A percentile compares a stretch with the other conserved stretches of the same genome.
These are phyloP conservation scores for Nakazawaea peltata DNA, from an alignment of 805 yeast genomes.

Conservation along the genomic window DNA sequence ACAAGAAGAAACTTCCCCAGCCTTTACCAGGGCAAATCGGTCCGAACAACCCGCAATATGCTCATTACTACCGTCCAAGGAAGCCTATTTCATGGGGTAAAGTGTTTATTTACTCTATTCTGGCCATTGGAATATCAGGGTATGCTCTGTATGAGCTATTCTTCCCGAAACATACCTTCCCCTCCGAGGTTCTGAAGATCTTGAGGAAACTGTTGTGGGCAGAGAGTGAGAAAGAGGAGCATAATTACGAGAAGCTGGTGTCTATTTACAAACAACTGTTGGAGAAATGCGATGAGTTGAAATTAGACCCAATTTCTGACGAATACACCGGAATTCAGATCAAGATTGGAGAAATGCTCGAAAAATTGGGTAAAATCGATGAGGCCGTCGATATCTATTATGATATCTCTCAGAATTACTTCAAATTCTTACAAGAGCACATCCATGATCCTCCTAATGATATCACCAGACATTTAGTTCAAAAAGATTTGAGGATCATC, in stretches of 20 bases:
- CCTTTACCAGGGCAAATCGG: slow-evolving; percentile 9
- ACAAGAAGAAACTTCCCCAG: slow-evolving; percentile 1
- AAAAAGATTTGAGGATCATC: slow-evolving; percentile 63
- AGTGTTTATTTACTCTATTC: slow-evolving; percentile 12
- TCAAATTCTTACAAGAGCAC: slow-evolving; percentile 35
- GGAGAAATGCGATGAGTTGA: slow-evolving; percentile 46
- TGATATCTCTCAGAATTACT: slow-evolving; percentile 54
- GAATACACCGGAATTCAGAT: slow-evolving; percentile 89
- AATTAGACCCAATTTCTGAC: slow-evolving; percentile 53
- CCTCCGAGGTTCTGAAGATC: slow-evolving; percentile 59
- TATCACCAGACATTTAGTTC: slow-evolving; percentile 50
- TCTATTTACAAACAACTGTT: slow-evolving; percentile 69
- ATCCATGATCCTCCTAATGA: slow-evolving; percentile 28
- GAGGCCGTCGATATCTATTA: slow-evolving; percentile 64
- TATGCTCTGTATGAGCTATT: slow-evolving; percentile 28
- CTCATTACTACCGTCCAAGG: slow-evolving; percentile 13
- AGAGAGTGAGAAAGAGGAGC: slow-evolving; percentile 60
- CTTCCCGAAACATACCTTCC: slow-evolving; percentile 67
- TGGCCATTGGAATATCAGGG: slow-evolving; percentile 12
- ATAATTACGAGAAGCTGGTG: slow-evolving; percentile 62
- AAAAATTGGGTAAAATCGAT: slow-evolving; percentile 48
- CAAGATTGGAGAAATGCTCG: slow-evolving; percentile 83
- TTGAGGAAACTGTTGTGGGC: slow-evolving; percentile 78
- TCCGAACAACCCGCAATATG: slow-evolving; percentile 12
- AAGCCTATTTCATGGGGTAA: slow-evolving; percentile 12